Conservation (phyloP, 2,329 filamentous ascomycete species). For the Penicillium digitatum region DNA sequence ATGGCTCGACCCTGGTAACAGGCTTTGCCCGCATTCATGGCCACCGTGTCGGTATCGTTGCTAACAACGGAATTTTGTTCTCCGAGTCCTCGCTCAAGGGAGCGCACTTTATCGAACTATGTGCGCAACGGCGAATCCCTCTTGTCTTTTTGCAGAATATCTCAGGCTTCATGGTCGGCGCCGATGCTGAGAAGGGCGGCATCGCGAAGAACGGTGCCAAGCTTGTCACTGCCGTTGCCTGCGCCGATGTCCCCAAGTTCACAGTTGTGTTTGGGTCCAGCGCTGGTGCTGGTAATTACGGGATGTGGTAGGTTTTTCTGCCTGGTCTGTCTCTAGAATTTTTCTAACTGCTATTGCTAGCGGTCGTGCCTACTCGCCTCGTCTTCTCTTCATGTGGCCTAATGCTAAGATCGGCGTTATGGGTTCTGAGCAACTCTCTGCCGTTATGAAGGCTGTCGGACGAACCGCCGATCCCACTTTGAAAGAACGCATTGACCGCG, state of each 20-base stretch:
- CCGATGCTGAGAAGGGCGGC: slow-evolving; percentile 84
- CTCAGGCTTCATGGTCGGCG: slow-evolving; percentile 95
- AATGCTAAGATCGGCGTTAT: slow-evolving; percentile 96
- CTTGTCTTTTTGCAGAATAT: slow-evolving; percentile 96
- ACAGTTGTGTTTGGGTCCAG: slow-evolving; percentile 93
- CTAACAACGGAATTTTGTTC: slow-evolving; percentile 95
- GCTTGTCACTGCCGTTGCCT: slow-evolving; percentile 90
- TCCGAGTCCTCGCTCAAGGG: slow-evolving; percentile 85
- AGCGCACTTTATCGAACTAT: slow-evolving; percentile 94
- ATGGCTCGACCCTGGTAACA: slow-evolving; percentile 83
- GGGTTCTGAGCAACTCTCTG: slow-evolving; percentile 85
- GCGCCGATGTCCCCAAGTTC: slow-evolving; percentile 91
- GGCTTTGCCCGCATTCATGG: slow-evolving; percentile 89
- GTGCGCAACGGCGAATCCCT: slow-evolving; percentile 81
- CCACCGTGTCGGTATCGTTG: slow-evolving; percentile 85
- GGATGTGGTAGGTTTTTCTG: slow-evolving; percentile 67
- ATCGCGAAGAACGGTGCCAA: slow-evolving; percentile 98
- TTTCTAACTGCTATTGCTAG: slow-evolving; percentile 38
- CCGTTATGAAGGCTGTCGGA: slow-evolving; percentile 93
- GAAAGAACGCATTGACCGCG: slow-evolving; percentile 77
- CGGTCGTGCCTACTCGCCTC: slow-evolving; percentile 84
- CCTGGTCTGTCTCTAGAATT: not conserved
- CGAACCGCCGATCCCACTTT: slow-evolving; percentile 75
- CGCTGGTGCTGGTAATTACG: slow-evolving; percentile 94
- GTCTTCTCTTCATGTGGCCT: slow-evolving; percentile 95